Conservation (phyloP, 2,329 filamentous ascomycete genomes). For the Scytalidium lignicola region DNA sequence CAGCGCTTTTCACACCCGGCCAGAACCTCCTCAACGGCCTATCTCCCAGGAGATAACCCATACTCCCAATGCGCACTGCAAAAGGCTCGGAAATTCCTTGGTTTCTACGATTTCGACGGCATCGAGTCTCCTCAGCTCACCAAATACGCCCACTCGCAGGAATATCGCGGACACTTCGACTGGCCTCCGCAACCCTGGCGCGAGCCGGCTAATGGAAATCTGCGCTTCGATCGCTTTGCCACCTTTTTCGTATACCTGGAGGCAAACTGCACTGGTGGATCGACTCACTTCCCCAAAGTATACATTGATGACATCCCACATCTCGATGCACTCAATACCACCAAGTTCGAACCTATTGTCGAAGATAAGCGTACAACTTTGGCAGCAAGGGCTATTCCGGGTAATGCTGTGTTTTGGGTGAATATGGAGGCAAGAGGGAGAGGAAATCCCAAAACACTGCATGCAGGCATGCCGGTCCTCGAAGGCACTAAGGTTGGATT, state of each 20-base stretch:
- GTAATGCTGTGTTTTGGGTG: slow-evolving; percentile 41
- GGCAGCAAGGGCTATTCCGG: slow-evolving; percentile 47
- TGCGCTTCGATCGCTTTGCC: slow-evolving; percentile 1
- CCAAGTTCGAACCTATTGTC: slow-evolving; percentile 20
- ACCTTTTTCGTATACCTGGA: slow-evolving; percentile 13
- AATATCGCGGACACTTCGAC: slow-evolving; percentile 11
- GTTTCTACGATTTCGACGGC: not conserved
- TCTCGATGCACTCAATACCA: not conserved
- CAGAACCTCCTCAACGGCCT: not conserved
- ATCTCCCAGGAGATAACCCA: not conserved
- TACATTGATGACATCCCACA: not conserved
- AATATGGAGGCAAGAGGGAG: slow-evolving; percentile 38
- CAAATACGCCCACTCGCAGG: slow-evolving; percentile 1
- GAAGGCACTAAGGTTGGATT: slow-evolving; percentile 39
- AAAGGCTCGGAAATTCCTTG: not conserved
- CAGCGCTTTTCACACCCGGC: not conserved
- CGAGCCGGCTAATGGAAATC: slow-evolving; percentile 4
- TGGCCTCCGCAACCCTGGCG: slow-evolving; percentile 3
- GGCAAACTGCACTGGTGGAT: slow-evolving; percentile 12
- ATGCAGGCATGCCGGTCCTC: slow-evolving; percentile 37
- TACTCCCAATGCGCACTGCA: not conserved
- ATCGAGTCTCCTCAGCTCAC: slow-evolving; percentile 3
- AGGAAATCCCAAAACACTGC: slow-evolving; percentile 34
- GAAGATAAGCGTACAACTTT: slow-evolving; percentile 41
- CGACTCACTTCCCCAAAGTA: slow-evolving; percentile 8